phyloP scores from a whole-genome alignment of 495 filamentous ascomycete species.

The Penicillium goetzii region DNA sequence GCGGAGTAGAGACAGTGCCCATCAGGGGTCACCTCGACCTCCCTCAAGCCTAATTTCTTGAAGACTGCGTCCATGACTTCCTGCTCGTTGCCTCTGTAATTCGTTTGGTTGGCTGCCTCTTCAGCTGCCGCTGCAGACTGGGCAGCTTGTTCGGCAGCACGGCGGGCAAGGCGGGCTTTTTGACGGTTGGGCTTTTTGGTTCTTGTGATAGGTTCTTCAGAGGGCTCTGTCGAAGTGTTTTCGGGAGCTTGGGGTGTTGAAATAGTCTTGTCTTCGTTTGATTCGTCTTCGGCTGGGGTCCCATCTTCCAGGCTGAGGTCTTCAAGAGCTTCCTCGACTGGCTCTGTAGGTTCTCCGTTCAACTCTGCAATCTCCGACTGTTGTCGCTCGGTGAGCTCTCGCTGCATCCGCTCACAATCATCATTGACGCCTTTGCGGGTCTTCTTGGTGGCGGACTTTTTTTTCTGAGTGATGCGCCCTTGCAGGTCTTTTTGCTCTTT shows the following conservation, averaged over 20 bases:
- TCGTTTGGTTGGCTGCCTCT: conserved; percentile 74
- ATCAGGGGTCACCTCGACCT: conserved; percentile 83
- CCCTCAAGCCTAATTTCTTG: conserved; percentile 61
- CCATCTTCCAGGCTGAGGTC: conserved; percentile 37
- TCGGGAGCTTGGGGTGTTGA: conserved; percentile 16
- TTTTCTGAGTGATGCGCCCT: conserved; percentile 84
- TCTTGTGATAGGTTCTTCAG: conserved; percentile 24
- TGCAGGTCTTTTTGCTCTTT: conserved; percentile 90
- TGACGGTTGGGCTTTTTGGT: conserved; percentile 83
- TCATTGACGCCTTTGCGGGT: conserved; percentile 86
- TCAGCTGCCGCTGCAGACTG: conserved; percentile 64
- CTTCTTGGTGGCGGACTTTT: conserved; percentile 95
- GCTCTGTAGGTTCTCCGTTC: conserved; percentile 42
- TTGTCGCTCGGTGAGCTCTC: conserved; percentile 68
- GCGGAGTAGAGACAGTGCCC: conserved; percentile 97
- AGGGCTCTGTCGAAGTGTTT: conserved; percentile 5
- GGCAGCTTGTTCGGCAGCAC: conserved; percentile 81
- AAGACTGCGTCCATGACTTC: conserved; percentile 69
- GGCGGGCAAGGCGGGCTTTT: conserved; percentile 86
- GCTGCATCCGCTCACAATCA: conserved; percentile 76
- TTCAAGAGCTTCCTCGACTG: conserved; percentile 36
- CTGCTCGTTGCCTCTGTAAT: conserved; percentile 74
- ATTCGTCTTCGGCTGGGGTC: conserved; percentile 26
- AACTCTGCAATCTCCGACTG: conserved; percentile 65
- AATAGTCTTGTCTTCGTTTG: conserved; percentile 15